Conservation (phyloP, 139 green algal genomes). For the Chlorokybus atmophyticus region DNA sequence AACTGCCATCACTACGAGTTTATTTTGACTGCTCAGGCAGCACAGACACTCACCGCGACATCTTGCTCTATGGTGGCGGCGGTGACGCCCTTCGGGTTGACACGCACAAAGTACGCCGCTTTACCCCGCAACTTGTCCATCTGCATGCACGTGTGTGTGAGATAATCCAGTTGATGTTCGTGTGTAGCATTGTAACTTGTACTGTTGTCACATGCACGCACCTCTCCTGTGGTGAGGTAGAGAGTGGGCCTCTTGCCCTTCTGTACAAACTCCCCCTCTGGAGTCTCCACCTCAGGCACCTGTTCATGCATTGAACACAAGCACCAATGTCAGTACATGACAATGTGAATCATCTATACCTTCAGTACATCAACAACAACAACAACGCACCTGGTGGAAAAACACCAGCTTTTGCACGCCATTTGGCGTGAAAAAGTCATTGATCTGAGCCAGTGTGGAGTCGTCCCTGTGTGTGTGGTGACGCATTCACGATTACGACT, state of each 20-base stretch:
- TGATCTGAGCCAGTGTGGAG: conserved; percentile 1
- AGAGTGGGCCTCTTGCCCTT: conserved; percentile 6
- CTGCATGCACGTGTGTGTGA: background rate
- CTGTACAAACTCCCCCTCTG: conserved; percentile 15
- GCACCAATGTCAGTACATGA: background rate
- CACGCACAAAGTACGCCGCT: conserved; percentile 49
- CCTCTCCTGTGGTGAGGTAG: conserved; percentile 15
- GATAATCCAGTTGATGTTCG: background rate
- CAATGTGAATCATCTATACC: background rate
- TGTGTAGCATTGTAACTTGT: background rate
- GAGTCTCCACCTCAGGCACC: conserved; percentile 8
- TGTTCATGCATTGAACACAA: conserved; percentile 1
- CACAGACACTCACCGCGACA: background rate
- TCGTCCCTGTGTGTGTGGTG: background rate
- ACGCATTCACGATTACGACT: background rate
- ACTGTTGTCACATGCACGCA: conserved; percentile 1
- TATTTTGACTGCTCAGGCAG: background rate
- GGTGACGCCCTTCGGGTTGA: conserved; percentile 49
- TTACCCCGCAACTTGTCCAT: conserved; percentile 31
- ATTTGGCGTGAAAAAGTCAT: conserved; percentile 4
- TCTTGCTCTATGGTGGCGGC: conserved; percentile 53
- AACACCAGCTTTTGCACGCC: conserved; percentile 9
- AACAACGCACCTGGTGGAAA: conserved; percentile 7
- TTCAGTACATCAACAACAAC: background rate
- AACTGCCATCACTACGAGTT: background rate